These are phyloP conservation scores for Russula virescens DNA, from an alignment of 768 basidiomycete genomes.

Conservation along the genomic window DNA sequence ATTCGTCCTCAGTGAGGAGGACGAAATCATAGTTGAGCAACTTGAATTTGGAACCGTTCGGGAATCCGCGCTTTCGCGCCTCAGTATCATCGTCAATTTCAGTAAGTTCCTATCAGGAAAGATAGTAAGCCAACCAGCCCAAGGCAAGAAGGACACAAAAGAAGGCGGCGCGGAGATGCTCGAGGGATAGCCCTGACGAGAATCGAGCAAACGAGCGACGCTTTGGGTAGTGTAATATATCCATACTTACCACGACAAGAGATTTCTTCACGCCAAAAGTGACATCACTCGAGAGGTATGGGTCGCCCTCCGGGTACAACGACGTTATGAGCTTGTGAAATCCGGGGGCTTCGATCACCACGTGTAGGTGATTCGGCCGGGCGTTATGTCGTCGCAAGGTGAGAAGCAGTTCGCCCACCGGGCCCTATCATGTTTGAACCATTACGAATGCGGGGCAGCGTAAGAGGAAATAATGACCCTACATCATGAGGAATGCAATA, in stretches of 20 bases:
- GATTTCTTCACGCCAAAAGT: constrained; percentile 82
- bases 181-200: no score
- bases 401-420: constrained; percentile 58
- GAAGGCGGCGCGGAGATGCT: no score
- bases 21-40: constrained; percentile 43
- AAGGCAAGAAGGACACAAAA: background rate
- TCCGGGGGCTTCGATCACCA: constrained; percentile 65
- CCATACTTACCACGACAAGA: constrained; percentile 57
- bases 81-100: constrained; percentile 50
- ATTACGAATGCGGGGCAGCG: background rate
- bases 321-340: constrained; percentile 70
- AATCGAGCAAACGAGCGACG: no score
- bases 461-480: constrained; percentile 20
- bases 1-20: constrained; percentile 40
- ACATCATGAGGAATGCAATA: constrained; percentile 76
- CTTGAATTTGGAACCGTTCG: constrained; percentile 42
- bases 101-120: constrained; percentile 37
- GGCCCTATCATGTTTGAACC: constrained; percentile 45
- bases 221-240: no score
- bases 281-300: constrained; percentile 60
- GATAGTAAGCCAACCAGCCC: background rate
- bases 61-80: constrained; percentile 51
- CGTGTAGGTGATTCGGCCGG: constrained; percentile 77
- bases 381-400: constrained; percentile 62
- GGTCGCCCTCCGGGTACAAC: constrained; percentile 66